Evolutionary conservation across 768 basidiomycete species (phyloP).

Genomic region (Boletus rubescentipes): DNA sequence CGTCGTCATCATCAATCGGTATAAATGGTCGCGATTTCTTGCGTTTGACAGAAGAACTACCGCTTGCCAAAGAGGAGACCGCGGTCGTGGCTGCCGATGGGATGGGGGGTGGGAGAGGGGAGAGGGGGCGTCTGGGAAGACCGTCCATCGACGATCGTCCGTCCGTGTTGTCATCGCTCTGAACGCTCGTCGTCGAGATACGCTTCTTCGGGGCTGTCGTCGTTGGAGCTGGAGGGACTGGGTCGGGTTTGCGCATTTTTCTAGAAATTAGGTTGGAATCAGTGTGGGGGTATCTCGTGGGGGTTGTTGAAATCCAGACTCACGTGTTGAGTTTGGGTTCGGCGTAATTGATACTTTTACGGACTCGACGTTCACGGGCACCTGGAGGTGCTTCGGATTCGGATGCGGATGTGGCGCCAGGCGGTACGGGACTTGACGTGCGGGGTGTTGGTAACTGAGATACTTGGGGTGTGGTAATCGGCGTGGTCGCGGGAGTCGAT

Average conservation of each 20-base stretch:
- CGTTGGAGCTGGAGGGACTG: conserved; percentile 38
- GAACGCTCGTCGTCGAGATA: conserved; percentile 31
- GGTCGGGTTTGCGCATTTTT: conserved; percentile 88
- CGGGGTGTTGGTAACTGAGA: conserved; percentile 51
- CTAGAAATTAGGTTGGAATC: conserved; percentile 36
- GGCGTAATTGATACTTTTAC: conserved; percentile 84
- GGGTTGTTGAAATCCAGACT: conserved; percentile 27
- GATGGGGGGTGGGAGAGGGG: conserved; percentile 31
- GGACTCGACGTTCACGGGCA: conserved; percentile 51
- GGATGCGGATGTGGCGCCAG: conserved; percentile 33
- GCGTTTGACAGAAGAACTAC: conserved; percentile 38
- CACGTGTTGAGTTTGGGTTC: conserved; percentile 90
- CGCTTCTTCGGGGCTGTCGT: conserved; percentile 44
- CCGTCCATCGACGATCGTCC: conserved; percentile 40
- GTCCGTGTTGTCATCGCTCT: conserved; percentile 40
- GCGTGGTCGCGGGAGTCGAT: conserved; percentile 44
- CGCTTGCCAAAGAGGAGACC: conserved; percentile 28
- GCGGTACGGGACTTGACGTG: conserved; percentile 46
- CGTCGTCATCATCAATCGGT: conserved; percentile 48
- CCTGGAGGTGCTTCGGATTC: conserved; percentile 31
- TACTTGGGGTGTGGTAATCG: conserved; percentile 33
- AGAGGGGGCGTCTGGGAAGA: conserved; percentile 34
- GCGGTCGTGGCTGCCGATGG: conserved; percentile 38
- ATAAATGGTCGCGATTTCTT: conserved; percentile 55
- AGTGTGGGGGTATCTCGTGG: conserved; percentile 1